A percentile compares a stretch with the other conserved stretches of the same genome.
These are phyloP conservation scores for Sanghuangporus sanghuang DNA, from an alignment of 1,284 basidiomycete species.

Conservation along the genomic window DNA sequence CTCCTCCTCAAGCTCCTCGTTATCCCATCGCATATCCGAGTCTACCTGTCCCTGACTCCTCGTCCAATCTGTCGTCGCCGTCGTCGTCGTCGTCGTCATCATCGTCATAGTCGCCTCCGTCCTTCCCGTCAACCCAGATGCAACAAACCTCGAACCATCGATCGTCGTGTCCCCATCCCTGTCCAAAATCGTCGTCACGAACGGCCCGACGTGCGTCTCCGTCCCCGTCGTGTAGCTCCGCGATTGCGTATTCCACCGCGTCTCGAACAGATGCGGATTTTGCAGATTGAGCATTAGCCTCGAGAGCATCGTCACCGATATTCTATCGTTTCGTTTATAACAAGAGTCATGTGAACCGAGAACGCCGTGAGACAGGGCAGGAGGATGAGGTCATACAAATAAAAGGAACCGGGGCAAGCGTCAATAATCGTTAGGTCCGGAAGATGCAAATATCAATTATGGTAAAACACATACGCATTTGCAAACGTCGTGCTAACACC, in stretches of 20 bases:
- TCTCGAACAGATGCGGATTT: constrained; percentile 7
- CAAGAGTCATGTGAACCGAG: background rate
- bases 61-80: background rate
- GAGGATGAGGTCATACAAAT: background rate
- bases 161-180: background rate
- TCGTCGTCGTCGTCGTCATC: too few relatives aligned
- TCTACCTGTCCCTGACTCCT: background rate
- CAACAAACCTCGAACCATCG: background rate
- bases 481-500: constrained; percentile 16
- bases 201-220: background rate
- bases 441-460: background rate
- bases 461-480: constrained; percentile 2
- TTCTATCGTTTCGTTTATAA: background rate
- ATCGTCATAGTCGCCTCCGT: background rate
- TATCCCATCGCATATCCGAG: background rate
- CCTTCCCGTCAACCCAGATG: background rate
- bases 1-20: background rate
- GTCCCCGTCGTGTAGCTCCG: background rate
- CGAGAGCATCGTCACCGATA: constrained; percentile 15
- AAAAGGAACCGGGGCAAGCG: background rate
- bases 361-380: background rate
- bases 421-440: background rate
- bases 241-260: background rate
- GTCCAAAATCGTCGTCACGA: constrained; percentile 1
- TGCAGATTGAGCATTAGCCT: constrained; percentile 17